Conservation (phyloP, 176 grass and related monocot genomes). For the Otatea glauca region DNA sequence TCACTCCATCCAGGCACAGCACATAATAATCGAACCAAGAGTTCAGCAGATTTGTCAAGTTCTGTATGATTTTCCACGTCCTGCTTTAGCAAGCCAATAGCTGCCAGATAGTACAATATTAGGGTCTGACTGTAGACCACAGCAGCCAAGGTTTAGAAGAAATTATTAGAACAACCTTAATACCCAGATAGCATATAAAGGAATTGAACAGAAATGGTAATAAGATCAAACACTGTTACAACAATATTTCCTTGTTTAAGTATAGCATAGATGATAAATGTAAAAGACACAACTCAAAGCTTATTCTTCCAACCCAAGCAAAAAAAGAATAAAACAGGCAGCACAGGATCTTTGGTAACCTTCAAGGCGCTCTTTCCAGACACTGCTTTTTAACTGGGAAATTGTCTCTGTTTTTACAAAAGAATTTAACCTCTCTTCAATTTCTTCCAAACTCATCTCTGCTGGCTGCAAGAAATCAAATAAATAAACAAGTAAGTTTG, state of each 20-base stretch:
- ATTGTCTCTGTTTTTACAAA: slow-evolving; percentile 76
- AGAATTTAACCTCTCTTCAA: slow-evolving; percentile 82
- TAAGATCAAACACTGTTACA: not conserved
- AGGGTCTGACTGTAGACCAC: not conserved
- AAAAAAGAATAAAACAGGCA: slow-evolving; percentile 36
- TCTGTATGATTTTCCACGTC: slow-evolving; percentile 82
- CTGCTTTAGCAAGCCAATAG: slow-evolving; percentile 80
- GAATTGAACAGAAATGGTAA: not conserved
- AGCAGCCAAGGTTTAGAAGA: not conserved
- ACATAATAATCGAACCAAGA: slow-evolving; percentile 90
- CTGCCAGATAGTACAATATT: slow-evolving; percentile 56
- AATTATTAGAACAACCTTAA: not conserved
- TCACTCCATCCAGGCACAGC: slow-evolving; percentile 94
- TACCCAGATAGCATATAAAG: not conserved
- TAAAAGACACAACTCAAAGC: not conserved
- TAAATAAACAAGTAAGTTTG: slow-evolving; percentile 40
- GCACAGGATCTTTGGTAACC: slow-evolving; percentile 46
- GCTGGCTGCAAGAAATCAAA: slow-evolving; percentile 69
- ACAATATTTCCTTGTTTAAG: slow-evolving; percentile 8
- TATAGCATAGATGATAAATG: slow-evolving; percentile 11
- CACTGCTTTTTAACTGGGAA: slow-evolving; percentile 84
- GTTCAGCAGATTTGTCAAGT: slow-evolving; percentile 80
- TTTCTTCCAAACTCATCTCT: slow-evolving; percentile 98
- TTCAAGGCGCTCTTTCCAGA: slow-evolving; percentile 99
- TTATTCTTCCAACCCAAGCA: slow-evolving; percentile 27